Conservation (phyloP, 2,329 filamentous ascomycete species). For the Trichoderma polysporum region DNA sequence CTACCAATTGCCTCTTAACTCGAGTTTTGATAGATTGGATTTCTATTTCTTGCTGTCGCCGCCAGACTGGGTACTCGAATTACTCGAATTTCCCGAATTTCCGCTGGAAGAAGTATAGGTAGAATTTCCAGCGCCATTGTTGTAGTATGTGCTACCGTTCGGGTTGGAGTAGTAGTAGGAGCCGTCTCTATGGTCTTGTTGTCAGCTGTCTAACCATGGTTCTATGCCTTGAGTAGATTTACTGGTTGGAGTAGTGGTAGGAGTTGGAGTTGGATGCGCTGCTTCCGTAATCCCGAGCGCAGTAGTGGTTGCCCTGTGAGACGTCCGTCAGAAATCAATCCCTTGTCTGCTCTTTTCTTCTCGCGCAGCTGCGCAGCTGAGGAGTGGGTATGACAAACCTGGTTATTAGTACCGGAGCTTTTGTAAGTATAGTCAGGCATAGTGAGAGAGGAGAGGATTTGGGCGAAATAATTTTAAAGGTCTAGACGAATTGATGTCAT, state of each 20-base stretch:
- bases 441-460: neutral
- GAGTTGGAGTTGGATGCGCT: conserved; percentile 55
- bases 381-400: conserved; percentile 43
- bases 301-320: conserved; percentile 65
- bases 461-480: neutral
- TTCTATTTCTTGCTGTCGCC: conserved; percentile 17
- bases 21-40: neutral
- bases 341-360: neutral
- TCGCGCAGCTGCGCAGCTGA: too few relatives aligned
- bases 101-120: conserved; percentile 61
- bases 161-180: conserved; percentile 75
- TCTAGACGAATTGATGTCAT: neutral
- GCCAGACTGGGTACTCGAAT: conserved; percentile 5
- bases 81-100: too few relatives aligned
- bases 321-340: neutral
- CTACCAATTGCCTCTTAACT: neutral
- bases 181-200: conserved; percentile 47
- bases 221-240: conserved; percentile 27
- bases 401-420: conserved; percentile 60
- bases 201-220: neutral
- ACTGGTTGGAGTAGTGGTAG: conserved; percentile 69
- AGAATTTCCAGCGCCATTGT: conserved; percentile 56
- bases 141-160: conserved; percentile 68
- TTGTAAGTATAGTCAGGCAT: conserved; percentile 43
- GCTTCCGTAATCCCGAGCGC: conserved; percentile 62